Evolutionary conservation across 208 protist species (phyloP), one percentile per base, ranked within the genome.

Genomic region (Vickermania spadyakhi): DNA sequence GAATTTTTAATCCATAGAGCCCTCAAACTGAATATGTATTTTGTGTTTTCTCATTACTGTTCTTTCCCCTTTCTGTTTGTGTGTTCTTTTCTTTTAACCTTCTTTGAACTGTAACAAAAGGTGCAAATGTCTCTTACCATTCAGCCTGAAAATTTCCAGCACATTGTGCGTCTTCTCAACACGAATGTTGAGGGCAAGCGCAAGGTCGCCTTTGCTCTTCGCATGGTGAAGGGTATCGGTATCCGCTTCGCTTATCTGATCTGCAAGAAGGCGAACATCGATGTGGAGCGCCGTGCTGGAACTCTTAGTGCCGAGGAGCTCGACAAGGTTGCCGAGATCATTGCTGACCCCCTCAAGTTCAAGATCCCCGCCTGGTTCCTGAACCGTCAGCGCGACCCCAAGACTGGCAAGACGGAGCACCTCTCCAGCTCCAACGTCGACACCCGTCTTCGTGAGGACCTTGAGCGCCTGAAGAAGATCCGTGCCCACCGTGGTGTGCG

Each of bases 351-450:
- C 62, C 52, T 84, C 56, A 94, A 99, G 86, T 99, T 98, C 94
- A 99, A 99, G 79, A 99, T 99, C 88, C 99, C 99, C 63, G 86
- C 93, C 68, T 99, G 98, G 97, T 99, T 99, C 90, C 87, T 99
- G 62, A 99, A 99, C 89, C 93, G 98, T 73, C 95, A 98, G 86
- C 98, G 96, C 60, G 98, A 99, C 87, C 92, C 97, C 73, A 97
- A 97, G 77, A 97, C 94, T 62, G 98, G 98, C 81, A 98, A 97
- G 82, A 97, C 84, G 75, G 90, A 93, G 65, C 99, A 99, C 79
- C 72, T 98, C 58, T 79, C 95, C 69, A 94, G 97, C 75, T 98
- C 99, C 78, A 81, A 84, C 64, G 82, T 99, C 42, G 97, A 98
- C 72, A 94, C 86, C 66, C 98, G 97, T 73, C 83, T 99, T 41